Conservation (phyloP, 768 basidiomycete genomes). For the Sarcodon aspratus region DNA sequence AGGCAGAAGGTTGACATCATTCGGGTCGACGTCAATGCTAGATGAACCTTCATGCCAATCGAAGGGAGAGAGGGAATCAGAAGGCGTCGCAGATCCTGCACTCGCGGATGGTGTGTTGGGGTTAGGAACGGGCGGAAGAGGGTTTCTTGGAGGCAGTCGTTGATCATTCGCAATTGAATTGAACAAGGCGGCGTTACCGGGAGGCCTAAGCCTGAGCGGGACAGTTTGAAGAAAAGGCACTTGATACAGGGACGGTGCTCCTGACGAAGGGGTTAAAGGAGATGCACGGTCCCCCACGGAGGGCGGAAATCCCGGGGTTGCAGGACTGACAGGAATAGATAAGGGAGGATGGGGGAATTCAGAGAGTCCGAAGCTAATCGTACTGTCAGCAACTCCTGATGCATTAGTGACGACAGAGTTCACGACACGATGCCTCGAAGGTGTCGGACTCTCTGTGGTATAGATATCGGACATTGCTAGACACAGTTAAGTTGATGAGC, state of each 20-base stretch:
- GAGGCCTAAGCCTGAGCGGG: not conserved
- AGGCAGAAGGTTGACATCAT: conserved; percentile 45
- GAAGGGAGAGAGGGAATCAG: conserved; percentile 1
- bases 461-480: not conserved
- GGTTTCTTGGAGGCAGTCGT: not conserved
- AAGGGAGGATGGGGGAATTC: conserved; percentile 44
- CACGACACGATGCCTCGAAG: conserved; percentile 19
- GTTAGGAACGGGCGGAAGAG: conserved; percentile 1
- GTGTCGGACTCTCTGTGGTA: conserved; percentile 5
- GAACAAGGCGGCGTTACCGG: not conserved
- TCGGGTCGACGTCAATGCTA: conserved; percentile 41
- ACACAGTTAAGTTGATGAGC: not conserved
- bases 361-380: conserved; percentile 37
- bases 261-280: conserved; percentile 1
- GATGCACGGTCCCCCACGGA: conserved; percentile 8
- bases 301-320: conserved; percentile 14
- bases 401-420: conserved; percentile 39
- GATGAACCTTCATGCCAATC: conserved; percentile 57
- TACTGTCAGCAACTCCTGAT: conserved; percentile 46
- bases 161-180: not conserved
- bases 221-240: not conserved
- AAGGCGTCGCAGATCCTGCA: conserved; percentile 3
- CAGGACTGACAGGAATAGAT: conserved; percentile 19
- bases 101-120: not conserved
- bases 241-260: not conserved